A percentile compares a stretch with the other conserved stretches of the same genome.
phyloP scores from a whole-genome alignment of 805 yeast genomes.

The Saccharomyces jurei region DNA sequence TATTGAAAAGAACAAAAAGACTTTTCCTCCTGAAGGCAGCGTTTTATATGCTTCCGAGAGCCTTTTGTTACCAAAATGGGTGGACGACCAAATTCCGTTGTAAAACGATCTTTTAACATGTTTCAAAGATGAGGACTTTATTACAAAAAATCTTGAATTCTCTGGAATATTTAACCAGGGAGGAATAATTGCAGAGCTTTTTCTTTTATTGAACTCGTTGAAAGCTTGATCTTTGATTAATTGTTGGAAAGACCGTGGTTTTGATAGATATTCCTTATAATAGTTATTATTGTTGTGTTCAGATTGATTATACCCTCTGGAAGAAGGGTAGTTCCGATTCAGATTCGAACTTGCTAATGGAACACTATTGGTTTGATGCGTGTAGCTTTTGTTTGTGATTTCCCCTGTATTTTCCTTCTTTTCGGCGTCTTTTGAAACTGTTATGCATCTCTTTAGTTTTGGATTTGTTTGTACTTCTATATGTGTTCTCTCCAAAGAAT shows the following conservation, averaged over 20 bases:
- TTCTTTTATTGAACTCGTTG: background rate
- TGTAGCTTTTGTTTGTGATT: background rate
- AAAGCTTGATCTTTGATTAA: background rate
- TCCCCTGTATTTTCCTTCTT: background rate
- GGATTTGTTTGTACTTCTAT: background rate
- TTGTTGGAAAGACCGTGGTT: background rate
- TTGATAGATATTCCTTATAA: background rate
- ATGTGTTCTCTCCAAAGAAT: background rate
- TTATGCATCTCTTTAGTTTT: background rate
- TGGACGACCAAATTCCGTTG: constrained; percentile 52
- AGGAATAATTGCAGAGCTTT: constrained; percentile 16
- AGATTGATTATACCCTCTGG: background rate
- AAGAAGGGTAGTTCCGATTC: background rate
- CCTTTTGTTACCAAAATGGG: constrained; percentile 47
- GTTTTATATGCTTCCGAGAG: constrained; percentile 37
- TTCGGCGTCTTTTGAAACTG: background rate
- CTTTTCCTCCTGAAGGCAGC: constrained; percentile 18
- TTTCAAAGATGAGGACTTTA: constrained; percentile 43
- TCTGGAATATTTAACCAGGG: constrained; percentile 26
- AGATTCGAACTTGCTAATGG: background rate
- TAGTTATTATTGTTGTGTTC: background rate
- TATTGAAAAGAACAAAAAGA: constrained; percentile 49
- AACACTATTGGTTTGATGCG: background rate
- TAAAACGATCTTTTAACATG: constrained; percentile 44
- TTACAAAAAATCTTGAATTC: constrained; percentile 39